Percentiles rank a stretch among this genome's conserved stretches.
These are phyloP conservation scores for Pelargonium nanum DNA, from an alignment of 345 rosid genomes.

Conservation along the genomic window DNA sequence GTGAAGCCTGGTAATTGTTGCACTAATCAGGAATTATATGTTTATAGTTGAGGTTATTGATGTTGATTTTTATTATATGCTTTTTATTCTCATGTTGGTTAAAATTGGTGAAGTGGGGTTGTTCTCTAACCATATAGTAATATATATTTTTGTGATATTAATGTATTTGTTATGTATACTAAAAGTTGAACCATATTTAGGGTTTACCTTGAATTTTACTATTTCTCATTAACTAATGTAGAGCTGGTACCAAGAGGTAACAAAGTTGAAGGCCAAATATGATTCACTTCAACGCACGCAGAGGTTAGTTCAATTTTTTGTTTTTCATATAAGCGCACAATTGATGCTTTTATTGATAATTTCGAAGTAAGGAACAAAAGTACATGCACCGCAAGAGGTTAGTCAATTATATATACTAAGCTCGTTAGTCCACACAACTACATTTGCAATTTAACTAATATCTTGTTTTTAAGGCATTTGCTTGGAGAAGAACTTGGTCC, in stretches of 20 bases:
- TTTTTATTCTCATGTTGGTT: no score
- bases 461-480: constrained; percentile 41
- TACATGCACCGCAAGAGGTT: no score
- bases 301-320: constrained; percentile 29
- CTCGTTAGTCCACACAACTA: no score
- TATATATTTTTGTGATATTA: no score
- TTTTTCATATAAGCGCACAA: background rate
- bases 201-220: background rate
- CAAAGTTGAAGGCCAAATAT: constrained; percentile 62
- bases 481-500: constrained; percentile 88
- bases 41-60: no score
- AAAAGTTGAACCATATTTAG: background rate
- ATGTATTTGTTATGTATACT: no score
- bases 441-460: background rate
- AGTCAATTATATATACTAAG: no score
- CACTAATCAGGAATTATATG: no score
- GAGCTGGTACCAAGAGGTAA: constrained; percentile 73
- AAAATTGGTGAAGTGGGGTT: no score
- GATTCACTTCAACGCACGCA: constrained; percentile 77
- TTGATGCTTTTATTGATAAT: background rate
- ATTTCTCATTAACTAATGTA: constrained; percentile 11
- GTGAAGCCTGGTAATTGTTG: no score
- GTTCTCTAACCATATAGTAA: no score
- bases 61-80: no score
- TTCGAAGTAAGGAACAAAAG: background rate